Conservation (phyloP, 495 filamentous ascomycete species). For the Penicillium verhagenii region DNA sequence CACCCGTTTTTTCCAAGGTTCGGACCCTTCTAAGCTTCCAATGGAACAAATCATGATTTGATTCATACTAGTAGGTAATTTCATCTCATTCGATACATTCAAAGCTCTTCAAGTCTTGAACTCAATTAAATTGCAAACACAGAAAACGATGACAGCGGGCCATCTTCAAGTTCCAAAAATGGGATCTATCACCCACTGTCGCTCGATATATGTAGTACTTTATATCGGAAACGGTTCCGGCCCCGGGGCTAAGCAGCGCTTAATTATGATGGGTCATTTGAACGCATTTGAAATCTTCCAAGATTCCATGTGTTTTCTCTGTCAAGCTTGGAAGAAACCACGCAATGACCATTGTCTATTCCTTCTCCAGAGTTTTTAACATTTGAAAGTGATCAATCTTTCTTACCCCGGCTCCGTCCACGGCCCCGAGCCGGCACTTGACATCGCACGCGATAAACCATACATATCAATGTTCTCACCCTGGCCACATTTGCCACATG, state of each 20-base stretch:
- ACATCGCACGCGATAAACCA: not conserved
- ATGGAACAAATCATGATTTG: no score
- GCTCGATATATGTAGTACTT: not conserved
- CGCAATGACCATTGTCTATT: constrained; percentile 32
- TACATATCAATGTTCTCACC: no score
- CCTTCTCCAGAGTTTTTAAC: constrained; percentile 18
- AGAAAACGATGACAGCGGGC: not conserved
- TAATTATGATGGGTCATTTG: constrained; percentile 1
- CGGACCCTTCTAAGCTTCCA: no score
- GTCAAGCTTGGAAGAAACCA: constrained; percentile 40
- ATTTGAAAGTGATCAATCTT: constrained; percentile 28
- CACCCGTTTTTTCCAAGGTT: not conserved
- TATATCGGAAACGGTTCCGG: not conserved
- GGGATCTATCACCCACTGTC: not conserved
- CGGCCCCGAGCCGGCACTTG: not conserved
- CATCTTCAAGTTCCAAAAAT: not conserved
- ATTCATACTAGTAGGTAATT: no score
- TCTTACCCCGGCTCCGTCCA: not conserved
- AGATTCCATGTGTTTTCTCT: constrained; percentile 26
- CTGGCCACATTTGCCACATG: no score
- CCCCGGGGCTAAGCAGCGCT: not conserved
- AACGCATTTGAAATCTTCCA: no score
- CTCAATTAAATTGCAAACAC: not conserved
- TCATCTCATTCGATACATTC: no score
- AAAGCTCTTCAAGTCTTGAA: not conserved